These are phyloP conservation scores for Onygena corvina DNA, from an alignment of 2,329 filamentous ascomycete genomes.

Conservation along the genomic window DNA sequence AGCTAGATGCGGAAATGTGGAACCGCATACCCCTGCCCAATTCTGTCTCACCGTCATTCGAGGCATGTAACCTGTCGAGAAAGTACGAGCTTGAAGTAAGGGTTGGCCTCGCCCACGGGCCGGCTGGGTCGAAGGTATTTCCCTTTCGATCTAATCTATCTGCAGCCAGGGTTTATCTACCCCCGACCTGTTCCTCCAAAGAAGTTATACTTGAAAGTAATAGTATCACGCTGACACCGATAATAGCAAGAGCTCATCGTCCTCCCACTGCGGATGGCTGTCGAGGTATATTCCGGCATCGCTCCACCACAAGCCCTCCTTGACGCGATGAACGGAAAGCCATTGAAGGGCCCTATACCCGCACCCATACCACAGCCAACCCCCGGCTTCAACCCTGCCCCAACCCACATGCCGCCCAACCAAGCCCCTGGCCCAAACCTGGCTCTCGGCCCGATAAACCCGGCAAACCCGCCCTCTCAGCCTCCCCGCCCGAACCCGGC, in stretches of 20 bases:
- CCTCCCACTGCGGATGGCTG: slow-evolving; percentile 64
- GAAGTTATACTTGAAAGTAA: too few species aligned
- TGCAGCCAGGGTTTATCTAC: neutral
- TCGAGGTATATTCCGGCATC: slow-evolving; percentile 80
- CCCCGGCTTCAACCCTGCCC: neutral
- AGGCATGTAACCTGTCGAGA: slow-evolving; percentile 74
- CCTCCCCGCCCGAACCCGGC: slow-evolving; percentile 28
- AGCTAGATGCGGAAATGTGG: slow-evolving; percentile 64
- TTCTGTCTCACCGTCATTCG: slow-evolving; percentile 75
- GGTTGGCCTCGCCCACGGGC: slow-evolving; percentile 64
- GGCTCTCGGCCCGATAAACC: slow-evolving; percentile 12
- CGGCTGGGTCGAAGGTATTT: slow-evolving; percentile 42
- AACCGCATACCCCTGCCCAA: slow-evolving; percentile 60
- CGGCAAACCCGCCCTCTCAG: slow-evolving; percentile 28
- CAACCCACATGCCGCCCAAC: slow-evolving; percentile 6
- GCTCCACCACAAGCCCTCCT: slow-evolving; percentile 65
- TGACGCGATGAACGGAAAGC: slow-evolving; percentile 43
- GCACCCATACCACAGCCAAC: neutral
- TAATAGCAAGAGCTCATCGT: slow-evolving; percentile 58
- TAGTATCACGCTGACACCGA: slow-evolving; percentile 17
- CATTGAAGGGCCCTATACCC: slow-evolving; percentile 15
- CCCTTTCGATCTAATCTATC: slow-evolving; percentile 8
- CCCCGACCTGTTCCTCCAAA: too few species aligned
- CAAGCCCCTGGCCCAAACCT: slow-evolving; percentile 4
- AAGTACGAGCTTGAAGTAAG: slow-evolving; percentile 74